These are phyloP conservation scores for Clarireedia hainanense DNA, from an alignment of 2,329 filamentous ascomycete species.

Conservation along the genomic window DNA sequence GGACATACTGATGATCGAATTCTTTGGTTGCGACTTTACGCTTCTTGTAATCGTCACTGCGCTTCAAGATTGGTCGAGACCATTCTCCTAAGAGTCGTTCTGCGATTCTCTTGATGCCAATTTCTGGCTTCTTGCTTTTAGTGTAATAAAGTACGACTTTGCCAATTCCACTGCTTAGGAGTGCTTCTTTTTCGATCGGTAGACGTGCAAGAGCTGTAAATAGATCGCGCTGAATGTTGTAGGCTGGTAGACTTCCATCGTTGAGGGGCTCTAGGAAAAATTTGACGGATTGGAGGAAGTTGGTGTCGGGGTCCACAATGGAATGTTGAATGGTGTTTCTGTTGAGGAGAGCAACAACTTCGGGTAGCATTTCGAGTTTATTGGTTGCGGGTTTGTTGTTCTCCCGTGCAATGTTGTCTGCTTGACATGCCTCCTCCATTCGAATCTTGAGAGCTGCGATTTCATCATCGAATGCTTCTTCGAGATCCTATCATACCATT, in stretches of 20 bases:
- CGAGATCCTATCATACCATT: conserved; percentile 58
- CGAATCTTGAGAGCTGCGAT: conserved; percentile 79
- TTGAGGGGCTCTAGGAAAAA: conserved; percentile 96
- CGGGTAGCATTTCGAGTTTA: conserved; percentile 88
- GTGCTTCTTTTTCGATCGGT: conserved; percentile 82
- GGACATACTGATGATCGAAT: conserved; percentile 52
- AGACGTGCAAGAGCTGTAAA: conserved; percentile 73
- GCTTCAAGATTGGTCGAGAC: conserved; percentile 89
- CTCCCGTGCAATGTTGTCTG: conserved; percentile 75
- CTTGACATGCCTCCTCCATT: conserved; percentile 86
- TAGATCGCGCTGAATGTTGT: conserved; percentile 94
- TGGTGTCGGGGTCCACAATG: conserved; percentile 88
- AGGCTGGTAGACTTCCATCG: conserved; percentile 88
- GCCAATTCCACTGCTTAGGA: conserved; percentile 87
- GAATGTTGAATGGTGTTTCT: conserved; percentile 79
- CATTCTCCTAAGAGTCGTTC: conserved; percentile 90
- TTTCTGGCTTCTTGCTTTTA: conserved; percentile 83
- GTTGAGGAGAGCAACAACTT: conserved; percentile 82
- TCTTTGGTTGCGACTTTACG: conserved; percentile 57
- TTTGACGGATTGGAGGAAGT: conserved; percentile 88
- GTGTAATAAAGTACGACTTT: conserved; percentile 97
- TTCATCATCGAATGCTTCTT: conserved; percentile 82
- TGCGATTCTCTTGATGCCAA: conserved; percentile 85
- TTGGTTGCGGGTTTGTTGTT: conserved; percentile 75
- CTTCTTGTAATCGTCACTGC: conserved; percentile 92